A percentile compares a stretch with the other conserved stretches of the same genome.
Evolutionary conservation across 768 basidiomycete species (phyloP).

Genomic region (Serpula lacrymans): DNA sequence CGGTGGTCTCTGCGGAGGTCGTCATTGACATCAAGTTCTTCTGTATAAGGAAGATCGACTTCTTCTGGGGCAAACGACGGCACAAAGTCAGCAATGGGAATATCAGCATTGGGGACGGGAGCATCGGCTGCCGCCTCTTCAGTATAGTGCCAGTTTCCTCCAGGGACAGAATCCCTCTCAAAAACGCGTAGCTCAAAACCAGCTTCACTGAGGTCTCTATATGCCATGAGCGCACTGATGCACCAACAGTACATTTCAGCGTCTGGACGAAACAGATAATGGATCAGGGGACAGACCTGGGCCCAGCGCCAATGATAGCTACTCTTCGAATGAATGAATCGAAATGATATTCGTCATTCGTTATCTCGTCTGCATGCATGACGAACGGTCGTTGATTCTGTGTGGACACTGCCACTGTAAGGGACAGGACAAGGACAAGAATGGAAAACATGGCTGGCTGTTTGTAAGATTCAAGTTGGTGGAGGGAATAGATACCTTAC

Average conservation of each 20-base stretch:
- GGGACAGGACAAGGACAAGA: too few relatives aligned
- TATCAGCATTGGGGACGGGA: slow-evolving; percentile 33
- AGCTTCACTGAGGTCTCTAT: slow-evolving; percentile 31
- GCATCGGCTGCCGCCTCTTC: slow-evolving; percentile 34
- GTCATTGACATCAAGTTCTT: slow-evolving; percentile 10
- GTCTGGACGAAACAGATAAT: too few relatives aligned
- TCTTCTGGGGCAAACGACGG: slow-evolving; percentile 35
- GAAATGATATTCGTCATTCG: slow-evolving; percentile 28
- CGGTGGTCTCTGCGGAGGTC: slow-evolving; percentile 27
- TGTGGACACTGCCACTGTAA: too few relatives aligned
- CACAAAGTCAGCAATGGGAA: slow-evolving; percentile 30
- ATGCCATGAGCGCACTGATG: slow-evolving; percentile 35
- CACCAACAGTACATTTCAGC: too few relatives aligned
- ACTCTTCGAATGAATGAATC: slow-evolving; percentile 36
- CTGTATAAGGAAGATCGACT: slow-evolving; percentile 18
- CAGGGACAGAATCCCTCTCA: slow-evolving; percentile 37
- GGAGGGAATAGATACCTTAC: too few relatives aligned
- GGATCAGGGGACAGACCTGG: too few relatives aligned
- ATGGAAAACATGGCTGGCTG: too few relatives aligned
- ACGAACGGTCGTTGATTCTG: slow-evolving; percentile 4
- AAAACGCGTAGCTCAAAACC: slow-evolving; percentile 36
- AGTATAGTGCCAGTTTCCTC: slow-evolving; percentile 43
- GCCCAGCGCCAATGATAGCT: slow-evolving; percentile 40
- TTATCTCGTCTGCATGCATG: background rate
- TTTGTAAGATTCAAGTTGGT: too few relatives aligned